phyloP scores from a whole-genome alignment of 768 basidiomycete species.

The Lactarius hatsudake region DNA sequence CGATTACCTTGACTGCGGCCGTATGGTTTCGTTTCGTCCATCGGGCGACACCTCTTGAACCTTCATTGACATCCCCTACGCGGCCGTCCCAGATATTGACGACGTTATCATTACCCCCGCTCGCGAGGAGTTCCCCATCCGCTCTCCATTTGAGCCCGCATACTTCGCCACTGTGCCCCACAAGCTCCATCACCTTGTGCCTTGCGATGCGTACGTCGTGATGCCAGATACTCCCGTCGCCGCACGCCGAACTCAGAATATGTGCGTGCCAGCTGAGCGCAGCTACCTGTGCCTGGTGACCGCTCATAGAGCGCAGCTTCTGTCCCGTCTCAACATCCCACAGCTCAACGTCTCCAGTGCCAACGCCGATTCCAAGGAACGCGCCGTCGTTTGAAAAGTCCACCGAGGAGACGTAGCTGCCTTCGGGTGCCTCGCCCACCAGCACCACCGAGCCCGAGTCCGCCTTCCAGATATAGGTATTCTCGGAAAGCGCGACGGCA shows the following conservation, averaged over 20 bases:
- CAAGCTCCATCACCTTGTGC: slow-evolving; percentile 78
- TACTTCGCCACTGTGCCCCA: slow-evolving; percentile 90
- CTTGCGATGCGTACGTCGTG: slow-evolving; percentile 83
- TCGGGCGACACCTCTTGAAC: slow-evolving; percentile 62
- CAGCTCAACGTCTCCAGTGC: slow-evolving; percentile 86
- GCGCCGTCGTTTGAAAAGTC: slow-evolving; percentile 78
- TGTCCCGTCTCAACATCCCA: slow-evolving; percentile 84
- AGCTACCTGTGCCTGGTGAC: slow-evolving; percentile 82
- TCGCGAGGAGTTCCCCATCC: slow-evolving; percentile 91
- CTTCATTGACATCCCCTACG: slow-evolving; percentile 37
- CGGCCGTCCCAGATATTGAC: slow-evolving; percentile 98
- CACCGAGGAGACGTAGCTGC: slow-evolving; percentile 70
- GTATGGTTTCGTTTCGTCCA: slow-evolving; percentile 93
- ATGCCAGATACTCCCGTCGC: slow-evolving; percentile 94
- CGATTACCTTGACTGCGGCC: slow-evolving; percentile 70
- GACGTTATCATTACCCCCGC: slow-evolving; percentile 97
- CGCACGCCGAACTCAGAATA: slow-evolving; percentile 82
- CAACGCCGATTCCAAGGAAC: slow-evolving; percentile 79
- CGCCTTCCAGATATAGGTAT: slow-evolving; percentile 93
- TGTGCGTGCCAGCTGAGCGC: slow-evolving; percentile 86
- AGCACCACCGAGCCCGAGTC: slow-evolving; percentile 83
- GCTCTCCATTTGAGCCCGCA: slow-evolving; percentile 74
- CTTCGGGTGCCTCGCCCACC: slow-evolving; percentile 71
- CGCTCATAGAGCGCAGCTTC: slow-evolving; percentile 87
- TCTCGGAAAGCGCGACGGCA: slow-evolving; percentile 83